These are phyloP conservation scores for Cystofilobasidium bisporidii DNA, from an alignment of 768 basidiomycete species.

Conservation along the genomic window DNA sequence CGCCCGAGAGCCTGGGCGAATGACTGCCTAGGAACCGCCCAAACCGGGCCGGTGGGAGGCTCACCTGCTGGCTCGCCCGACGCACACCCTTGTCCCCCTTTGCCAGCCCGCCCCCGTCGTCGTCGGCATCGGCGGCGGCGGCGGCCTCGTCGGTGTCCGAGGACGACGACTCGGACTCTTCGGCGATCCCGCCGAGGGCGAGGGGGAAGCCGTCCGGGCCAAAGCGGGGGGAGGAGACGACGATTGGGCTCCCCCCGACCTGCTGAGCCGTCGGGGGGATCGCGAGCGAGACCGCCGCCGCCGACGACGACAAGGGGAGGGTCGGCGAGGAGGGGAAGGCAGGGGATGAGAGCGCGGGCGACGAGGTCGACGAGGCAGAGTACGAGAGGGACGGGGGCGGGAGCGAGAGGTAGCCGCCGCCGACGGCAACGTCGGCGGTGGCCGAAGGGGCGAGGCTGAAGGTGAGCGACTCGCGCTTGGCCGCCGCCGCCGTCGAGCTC, in stretches of 20 bases:
- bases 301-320: no score
- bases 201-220: constrained; percentile 18
- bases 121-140: constrained; percentile 21
- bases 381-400: neutral
- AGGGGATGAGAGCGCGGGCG: no score
- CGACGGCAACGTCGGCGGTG: neutral
- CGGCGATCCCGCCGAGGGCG: constrained; percentile 22
- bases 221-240: constrained; percentile 11
- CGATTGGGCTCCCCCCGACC: neutral
- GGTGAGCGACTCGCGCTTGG: constrained; percentile 27
- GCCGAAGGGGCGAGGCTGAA: constrained; percentile 11
- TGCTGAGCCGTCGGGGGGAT: no score
- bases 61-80: neutral
- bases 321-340: no score
- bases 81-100: neutral
- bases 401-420: constrained; percentile 18
- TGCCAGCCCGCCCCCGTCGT: neutral
- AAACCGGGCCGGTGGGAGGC: constrained; percentile 2
- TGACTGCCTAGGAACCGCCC: constrained; percentile 1
- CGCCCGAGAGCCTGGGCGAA: neutral
- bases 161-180: constrained; percentile 21
- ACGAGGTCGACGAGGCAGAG: neutral
- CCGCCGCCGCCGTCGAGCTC: no score
- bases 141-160: no score
- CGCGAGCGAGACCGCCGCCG: no score